These are phyloP conservation scores for Fusarium succisae DNA, from an alignment of 2,329 filamentous ascomycete species.

Conservation along the genomic window DNA sequence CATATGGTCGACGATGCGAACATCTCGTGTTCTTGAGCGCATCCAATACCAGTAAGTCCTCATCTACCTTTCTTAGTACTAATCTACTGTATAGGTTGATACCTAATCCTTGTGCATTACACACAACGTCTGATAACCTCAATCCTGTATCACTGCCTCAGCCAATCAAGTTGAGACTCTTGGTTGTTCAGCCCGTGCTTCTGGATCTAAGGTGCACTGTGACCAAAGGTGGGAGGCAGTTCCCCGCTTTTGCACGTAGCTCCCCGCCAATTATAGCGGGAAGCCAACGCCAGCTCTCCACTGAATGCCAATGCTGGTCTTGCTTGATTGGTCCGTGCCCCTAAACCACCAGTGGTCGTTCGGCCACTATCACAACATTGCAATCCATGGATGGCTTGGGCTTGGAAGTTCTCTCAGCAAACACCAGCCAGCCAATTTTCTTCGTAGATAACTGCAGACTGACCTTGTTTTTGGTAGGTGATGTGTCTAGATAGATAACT, in stretches of 20 bases:
- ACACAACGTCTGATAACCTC: background rate
- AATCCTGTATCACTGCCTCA: background rate
- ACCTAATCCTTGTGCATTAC: background rate
- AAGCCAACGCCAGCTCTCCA: conserved; percentile 31
- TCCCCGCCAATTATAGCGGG: conserved; percentile 25
- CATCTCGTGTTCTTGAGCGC: background rate
- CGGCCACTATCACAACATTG: conserved; percentile 37
- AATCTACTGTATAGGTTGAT: background rate
- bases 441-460: conserved; percentile 12
- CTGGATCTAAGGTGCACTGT: conserved; percentile 15
- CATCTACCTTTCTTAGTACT: background rate
- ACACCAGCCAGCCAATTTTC: conserved; percentile 5
- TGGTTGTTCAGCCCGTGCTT: background rate
- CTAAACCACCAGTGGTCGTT: conserved; percentile 29
- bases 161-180: background rate
- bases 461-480: background rate
- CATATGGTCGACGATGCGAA: background rate
- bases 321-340: conserved; percentile 27
- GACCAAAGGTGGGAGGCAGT: conserved; percentile 20
- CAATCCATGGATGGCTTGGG: background rate
- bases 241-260: conserved; percentile 30
- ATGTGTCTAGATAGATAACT: background rate
- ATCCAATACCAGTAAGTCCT: background rate
- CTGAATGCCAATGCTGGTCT: conserved; percentile 16
- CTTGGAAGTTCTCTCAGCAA: conserved; percentile 20